These are phyloP conservation scores for Phaeoacremonium minimum DNA, from an alignment of 2,329 filamentous ascomycete species.

Conservation along the genomic window DNA sequence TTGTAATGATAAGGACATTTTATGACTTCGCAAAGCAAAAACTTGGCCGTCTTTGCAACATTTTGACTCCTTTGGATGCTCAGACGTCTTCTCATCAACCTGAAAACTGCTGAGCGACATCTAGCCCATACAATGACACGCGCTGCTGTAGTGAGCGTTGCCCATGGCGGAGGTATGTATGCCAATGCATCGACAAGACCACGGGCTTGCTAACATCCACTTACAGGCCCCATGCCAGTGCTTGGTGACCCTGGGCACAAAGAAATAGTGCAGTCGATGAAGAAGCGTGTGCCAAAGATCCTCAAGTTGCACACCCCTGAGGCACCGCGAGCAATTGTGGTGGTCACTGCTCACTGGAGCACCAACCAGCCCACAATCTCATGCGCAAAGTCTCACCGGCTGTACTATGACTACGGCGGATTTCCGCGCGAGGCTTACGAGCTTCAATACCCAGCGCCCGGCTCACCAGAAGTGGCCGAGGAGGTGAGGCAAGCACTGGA, in stretches of 20 bases:
- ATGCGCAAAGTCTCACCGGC: constrained; percentile 36
- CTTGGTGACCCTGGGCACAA: constrained; percentile 50
- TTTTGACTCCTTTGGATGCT: too few relatives aligned
- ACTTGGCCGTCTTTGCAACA: too few relatives aligned
- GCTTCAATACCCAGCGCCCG: constrained; percentile 52
- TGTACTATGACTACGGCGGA: constrained; percentile 56
- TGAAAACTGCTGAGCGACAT: too few relatives aligned
- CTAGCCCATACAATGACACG: constrained; percentile 33
- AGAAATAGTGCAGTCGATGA: constrained; percentile 45
- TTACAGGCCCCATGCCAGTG: constrained; percentile 51
- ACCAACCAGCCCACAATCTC: constrained; percentile 45
- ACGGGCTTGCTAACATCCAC: background rate
- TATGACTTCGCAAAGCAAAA: too few relatives aligned
- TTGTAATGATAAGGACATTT: too few relatives aligned
- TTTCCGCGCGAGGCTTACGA: constrained; percentile 53
- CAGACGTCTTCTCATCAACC: too few relatives aligned
- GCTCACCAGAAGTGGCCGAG: constrained; percentile 47
- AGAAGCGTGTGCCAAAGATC: constrained; percentile 48
- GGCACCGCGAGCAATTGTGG: constrained; percentile 45
- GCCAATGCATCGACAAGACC: background rate
- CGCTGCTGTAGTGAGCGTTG: constrained; percentile 40
- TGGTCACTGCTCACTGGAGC: constrained; percentile 57
- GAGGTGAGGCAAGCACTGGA: constrained; percentile 41
- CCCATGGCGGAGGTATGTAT: constrained; percentile 41
- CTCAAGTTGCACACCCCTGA: constrained; percentile 47